These are phyloP conservation scores for Ammopiptanthus mongolicus DNA, from an alignment of 306 rosid genomes.

Conservation along the genomic window DNA sequence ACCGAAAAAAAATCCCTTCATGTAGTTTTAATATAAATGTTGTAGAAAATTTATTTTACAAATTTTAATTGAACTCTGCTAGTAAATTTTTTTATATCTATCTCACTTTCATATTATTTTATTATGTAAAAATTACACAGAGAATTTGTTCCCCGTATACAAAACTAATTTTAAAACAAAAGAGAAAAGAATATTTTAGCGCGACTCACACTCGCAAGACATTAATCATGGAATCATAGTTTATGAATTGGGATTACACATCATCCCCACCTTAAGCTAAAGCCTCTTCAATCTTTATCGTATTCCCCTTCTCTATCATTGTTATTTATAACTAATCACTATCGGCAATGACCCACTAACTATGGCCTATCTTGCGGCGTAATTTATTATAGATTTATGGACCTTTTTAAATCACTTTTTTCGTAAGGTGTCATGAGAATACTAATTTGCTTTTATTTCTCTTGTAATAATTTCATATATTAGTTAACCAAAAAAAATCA, in stretches of 20 bases:
- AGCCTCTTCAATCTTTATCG: background rate
- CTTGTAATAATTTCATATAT: background rate
- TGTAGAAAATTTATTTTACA: too few relatives aligned
- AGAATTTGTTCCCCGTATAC: too few relatives aligned
- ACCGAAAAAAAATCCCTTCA: too few relatives aligned
- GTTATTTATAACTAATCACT: background rate
- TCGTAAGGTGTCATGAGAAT: background rate
- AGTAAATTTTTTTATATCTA: too few relatives aligned
- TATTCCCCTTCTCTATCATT: slow-evolving; percentile 1
- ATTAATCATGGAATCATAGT: background rate
- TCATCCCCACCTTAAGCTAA: slow-evolving; percentile 5
- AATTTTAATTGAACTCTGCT: too few relatives aligned
- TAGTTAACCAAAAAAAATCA: background rate
- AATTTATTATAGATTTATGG: background rate
- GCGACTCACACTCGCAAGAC: background rate
- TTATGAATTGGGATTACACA: background rate
- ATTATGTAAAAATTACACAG: too few relatives aligned
- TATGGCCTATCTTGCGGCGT: slow-evolving; percentile 26
- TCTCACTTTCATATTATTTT: too few relatives aligned
- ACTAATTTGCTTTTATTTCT: background rate
- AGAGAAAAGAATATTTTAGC: background rate
- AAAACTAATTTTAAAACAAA: too few relatives aligned
- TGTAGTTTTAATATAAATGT: too few relatives aligned
- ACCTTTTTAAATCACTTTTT: background rate
- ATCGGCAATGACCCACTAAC: slow-evolving; percentile 4